phyloP scores from a whole-genome alignment of 140 eudicot genomes.

The Senecio squalidus region DNA sequence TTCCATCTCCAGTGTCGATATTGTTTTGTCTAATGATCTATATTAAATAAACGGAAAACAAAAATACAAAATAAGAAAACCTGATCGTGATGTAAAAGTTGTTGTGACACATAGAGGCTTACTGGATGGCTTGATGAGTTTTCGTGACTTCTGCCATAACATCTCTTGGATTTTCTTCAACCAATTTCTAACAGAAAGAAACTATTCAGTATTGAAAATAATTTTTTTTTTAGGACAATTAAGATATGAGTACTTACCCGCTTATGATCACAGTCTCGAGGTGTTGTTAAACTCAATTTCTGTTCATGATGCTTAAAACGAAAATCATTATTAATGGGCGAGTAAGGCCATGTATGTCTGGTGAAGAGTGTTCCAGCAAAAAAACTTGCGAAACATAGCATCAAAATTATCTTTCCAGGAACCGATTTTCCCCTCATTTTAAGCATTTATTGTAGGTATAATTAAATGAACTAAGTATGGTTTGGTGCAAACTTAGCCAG shows the following conservation, averaged over 20 bases:
- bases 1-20: conserved; percentile 56
- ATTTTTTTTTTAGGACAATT: not conserved
- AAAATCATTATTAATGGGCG: conserved; percentile 20
- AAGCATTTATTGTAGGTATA: conserved; percentile 17
- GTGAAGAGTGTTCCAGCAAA: conserved; percentile 62
- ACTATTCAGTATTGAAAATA: not conserved
- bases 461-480: not conserved
- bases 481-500: conserved; percentile 5
- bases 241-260: conserved; percentile 38
- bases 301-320: conserved; percentile 17
- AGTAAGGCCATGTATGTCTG: conserved; percentile 34
- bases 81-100: not conserved
- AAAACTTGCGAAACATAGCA: conserved; percentile 61
- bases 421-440: conserved; percentile 54
- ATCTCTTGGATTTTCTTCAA: conserved; percentile 40
- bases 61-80: not conserved
- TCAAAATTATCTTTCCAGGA: conserved; percentile 43
- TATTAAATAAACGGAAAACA: not conserved
- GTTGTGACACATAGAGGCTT: conserved; percentile 4
- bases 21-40: conserved; percentile 54
- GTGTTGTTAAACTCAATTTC: conserved; percentile 21
- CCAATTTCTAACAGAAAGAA: conserved; percentile 43
- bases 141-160: conserved; percentile 45
- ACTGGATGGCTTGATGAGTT: conserved; percentile 68
- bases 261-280: conserved; percentile 43